Evolutionary conservation across 2,329 filamentous ascomycete species (phyloP).

Genomic region (Neopestalotiopsis clavispora): DNA sequence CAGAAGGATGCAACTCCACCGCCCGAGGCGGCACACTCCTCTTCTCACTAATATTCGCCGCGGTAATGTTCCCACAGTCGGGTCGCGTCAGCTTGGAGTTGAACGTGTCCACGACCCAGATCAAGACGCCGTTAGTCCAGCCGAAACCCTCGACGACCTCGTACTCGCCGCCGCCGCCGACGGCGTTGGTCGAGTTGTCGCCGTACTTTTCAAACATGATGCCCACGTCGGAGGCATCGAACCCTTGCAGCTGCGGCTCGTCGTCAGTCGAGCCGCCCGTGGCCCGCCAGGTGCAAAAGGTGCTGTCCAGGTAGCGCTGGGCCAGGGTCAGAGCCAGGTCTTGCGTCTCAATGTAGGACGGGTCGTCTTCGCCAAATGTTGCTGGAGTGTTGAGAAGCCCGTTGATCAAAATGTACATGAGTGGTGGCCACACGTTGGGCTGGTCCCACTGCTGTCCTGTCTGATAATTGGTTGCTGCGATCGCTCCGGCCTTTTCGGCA

Average conservation of each 20-base stretch:
- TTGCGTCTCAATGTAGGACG: constrained; percentile 58
- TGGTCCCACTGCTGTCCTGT: constrained; percentile 74
- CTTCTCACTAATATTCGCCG: constrained; percentile 37
- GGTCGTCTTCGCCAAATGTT: constrained; percentile 57
- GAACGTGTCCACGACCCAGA: constrained; percentile 70
- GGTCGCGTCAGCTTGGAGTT: constrained; percentile 58
- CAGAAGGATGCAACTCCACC: constrained; percentile 17
- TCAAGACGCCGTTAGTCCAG: constrained; percentile 72
- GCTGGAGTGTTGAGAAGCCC: constrained; percentile 64
- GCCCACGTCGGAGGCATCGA: constrained; percentile 49
- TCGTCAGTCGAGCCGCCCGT: constrained; percentile 65
- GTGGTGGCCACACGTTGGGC: constrained; percentile 72
- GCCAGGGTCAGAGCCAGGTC: constrained; percentile 61
- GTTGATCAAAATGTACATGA: constrained; percentile 68
- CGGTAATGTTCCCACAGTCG: constrained; percentile 56
- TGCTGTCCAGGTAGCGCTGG: constrained; percentile 69
- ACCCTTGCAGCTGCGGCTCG: constrained; percentile 54
- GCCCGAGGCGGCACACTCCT: constrained; percentile 3
- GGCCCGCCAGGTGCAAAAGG: constrained; percentile 73
- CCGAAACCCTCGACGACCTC: constrained; percentile 73
- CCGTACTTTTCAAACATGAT: constrained; percentile 76
- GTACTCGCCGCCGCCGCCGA: constrained; percentile 71
- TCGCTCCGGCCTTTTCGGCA: constrained; percentile 56
- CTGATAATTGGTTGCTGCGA: constrained; percentile 64
- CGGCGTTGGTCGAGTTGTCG: constrained; percentile 63